A percentile compares a stretch with the other conserved stretches of the same genome.
phyloP scores from a whole-genome alignment of 768 basidiomycete species.

The Amanita polypyramis region DNA sequence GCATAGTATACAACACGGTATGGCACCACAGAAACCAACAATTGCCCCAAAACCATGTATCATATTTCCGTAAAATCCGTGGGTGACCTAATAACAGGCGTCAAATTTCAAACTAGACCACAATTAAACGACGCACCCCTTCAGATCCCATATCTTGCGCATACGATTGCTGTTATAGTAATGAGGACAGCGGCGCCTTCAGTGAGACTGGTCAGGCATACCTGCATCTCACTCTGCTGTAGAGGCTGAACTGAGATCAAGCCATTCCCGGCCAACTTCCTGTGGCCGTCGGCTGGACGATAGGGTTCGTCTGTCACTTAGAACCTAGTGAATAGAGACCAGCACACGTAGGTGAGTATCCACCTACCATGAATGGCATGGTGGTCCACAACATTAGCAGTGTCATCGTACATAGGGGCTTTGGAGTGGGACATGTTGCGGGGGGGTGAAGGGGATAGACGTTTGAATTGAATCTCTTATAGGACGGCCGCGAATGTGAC shows the following conservation, averaged over 20 bases:
- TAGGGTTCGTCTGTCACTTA: slow-evolving; percentile 59
- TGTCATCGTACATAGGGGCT: background rate
- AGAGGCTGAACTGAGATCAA: slow-evolving; percentile 79
- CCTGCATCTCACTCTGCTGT: slow-evolving; percentile 84
- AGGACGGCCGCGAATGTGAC: background rate
- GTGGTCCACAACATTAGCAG: slow-evolving; percentile 60
- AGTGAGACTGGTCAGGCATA: slow-evolving; percentile 15
- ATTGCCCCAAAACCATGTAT: slow-evolving; percentile 58
- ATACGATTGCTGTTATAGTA: slow-evolving; percentile 62
- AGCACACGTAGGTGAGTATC: slow-evolving; percentile 3
- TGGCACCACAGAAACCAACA: slow-evolving; percentile 60
- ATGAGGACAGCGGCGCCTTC: background rate
- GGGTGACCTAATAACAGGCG: slow-evolving; percentile 44
- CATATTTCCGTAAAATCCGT: slow-evolving; percentile 80
- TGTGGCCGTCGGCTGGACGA: slow-evolving; percentile 12
- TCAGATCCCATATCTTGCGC: slow-evolving; percentile 76
- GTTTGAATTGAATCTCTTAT: background rate
- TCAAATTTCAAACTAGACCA: background rate
- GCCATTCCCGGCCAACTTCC: slow-evolving; percentile 20
- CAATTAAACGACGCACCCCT: slow-evolving; percentile 26
- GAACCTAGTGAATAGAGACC: slow-evolving; percentile 3
- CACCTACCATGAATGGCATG: slow-evolving; percentile 50
- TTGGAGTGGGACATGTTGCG: slow-evolving; percentile 4
- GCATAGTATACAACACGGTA: slow-evolving; percentile 69
- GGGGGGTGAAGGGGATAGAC: background rate